phyloP scores from a whole-genome alignment of 495 filamentous ascomycete genomes.

The Penicillium paradoxum region DNA sequence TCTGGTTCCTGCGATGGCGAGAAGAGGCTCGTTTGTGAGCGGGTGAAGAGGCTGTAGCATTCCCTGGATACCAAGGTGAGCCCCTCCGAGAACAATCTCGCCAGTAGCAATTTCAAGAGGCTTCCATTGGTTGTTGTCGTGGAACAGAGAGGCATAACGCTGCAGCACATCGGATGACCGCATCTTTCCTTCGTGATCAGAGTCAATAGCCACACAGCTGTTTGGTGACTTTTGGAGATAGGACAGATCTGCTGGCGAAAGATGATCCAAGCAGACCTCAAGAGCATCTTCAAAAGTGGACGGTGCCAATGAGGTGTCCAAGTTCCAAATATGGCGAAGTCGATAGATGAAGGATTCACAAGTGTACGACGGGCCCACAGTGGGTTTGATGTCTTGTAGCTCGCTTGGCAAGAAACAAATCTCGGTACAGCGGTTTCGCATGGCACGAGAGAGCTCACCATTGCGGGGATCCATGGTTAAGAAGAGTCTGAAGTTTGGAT shows the following conservation, averaged over 20 bases:
- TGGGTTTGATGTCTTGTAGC: conserved; percentile 12
- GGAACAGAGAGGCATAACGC: conserved; percentile 30
- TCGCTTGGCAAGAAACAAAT: conserved; percentile 60
- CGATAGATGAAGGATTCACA: conserved; percentile 49
- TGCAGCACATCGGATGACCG: conserved; percentile 22
- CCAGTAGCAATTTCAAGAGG: conserved; percentile 23
- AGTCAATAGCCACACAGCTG: conserved; percentile 19
- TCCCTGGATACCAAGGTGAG: conserved; percentile 29
- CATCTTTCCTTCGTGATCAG: background rate
- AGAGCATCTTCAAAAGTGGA: conserved; percentile 23
- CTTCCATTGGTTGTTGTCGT: conserved; percentile 39
- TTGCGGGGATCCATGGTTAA: conserved; percentile 89
- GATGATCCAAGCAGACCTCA: conserved; percentile 50
- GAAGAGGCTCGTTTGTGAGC: conserved; percentile 41
- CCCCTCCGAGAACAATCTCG: conserved; percentile 25
- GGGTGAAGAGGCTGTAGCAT: conserved; percentile 38
- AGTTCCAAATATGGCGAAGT: conserved; percentile 42
- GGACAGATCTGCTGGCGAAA: conserved; percentile 46
- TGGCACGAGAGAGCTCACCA: conserved; percentile 91
- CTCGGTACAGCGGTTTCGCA: conserved; percentile 93
- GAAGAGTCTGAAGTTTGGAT: conserved; percentile 87
- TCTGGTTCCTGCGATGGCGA: conserved; percentile 25
- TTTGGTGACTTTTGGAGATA: conserved; percentile 38
- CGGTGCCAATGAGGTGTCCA: conserved; percentile 16
- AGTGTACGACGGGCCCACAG: conserved; percentile 34